Evolutionary conservation across 169 alveolate species (phyloP), one percentile per base, ranked within the genome.

Genomic region (Cryptosporidium canis): DNA sequence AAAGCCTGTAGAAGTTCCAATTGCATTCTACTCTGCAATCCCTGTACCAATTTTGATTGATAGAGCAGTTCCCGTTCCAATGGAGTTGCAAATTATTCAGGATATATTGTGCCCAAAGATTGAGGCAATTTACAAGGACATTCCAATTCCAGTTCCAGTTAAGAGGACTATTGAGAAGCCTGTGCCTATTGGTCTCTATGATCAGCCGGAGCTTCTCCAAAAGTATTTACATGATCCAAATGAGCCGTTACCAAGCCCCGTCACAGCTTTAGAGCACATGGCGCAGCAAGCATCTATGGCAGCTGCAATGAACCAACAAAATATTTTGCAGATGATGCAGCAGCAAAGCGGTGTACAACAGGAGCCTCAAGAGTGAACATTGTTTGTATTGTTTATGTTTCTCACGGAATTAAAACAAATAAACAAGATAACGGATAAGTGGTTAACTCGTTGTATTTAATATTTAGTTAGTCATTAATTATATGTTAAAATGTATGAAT

Each of bases 1-100:
- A 14, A 94, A 96, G 66, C 98, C 98, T 6, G 97, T 95, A 31
- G 98, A 95, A 87, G 97, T 95, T 14, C 98, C 98, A 6, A 94
- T 95, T 92, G 95, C 97, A 64, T 97, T 95, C 77, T 94, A 94
- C 90, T 92, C 97, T 16, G 95, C 96, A 24, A 93, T 95, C 71
- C 98, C 98, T 16, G 97, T 95, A 7, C 96, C 95, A 53, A 91
- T 94, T 64, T 83, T 95, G 24, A 94, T 95, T 66, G 98, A 95
- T 39, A 91, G 98, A 64, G 94, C 95, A 55, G 98, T 95, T 12
- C 97, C 97, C 29, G 96, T 95, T 7, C 98, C 98, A 21, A 97
- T 95, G 56, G 98, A 95, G 71, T 91, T 95, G 29, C 97, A 95
- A 82, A 95, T 95, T 31, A 95, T 95, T 33, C 97, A 95, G 83